Percentiles rank a stretch among this genome's conserved stretches.
These are phyloP conservation scores for Dictyostelium capitatum DNA, from an alignment of 78 protist species.

Conservation along the genomic window DNA sequence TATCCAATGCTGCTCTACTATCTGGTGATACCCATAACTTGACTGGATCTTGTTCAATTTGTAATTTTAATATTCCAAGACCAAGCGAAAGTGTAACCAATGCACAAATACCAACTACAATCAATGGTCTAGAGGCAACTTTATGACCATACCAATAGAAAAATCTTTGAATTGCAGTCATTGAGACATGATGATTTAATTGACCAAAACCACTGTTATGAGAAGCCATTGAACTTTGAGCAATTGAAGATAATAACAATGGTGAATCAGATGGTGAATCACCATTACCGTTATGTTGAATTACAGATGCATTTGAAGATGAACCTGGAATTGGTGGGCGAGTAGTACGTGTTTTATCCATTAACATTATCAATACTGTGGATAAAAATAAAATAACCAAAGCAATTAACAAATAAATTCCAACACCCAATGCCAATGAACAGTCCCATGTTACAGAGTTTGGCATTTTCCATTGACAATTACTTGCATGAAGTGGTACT, in stretches of 20 bases:
- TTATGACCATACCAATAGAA: conserved; percentile 41
- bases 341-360: background rate
- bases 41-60: conserved; percentile 76
- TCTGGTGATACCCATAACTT: conserved; percentile 69
- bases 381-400: background rate
- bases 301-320: conserved; percentile 15
- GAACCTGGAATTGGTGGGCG: conserved; percentile 36
- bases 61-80: conserved; percentile 21
- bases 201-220: background rate
- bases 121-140: conserved; percentile 9
- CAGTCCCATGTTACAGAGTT: conserved; percentile 37
- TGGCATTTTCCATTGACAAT: conserved; percentile 65
- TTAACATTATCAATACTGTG: background rate
- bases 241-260: background rate
- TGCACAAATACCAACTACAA: background rate
- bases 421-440: conserved; percentile 26
- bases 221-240: background rate
- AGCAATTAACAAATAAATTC: background rate
- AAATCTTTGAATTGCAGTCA: conserved; percentile 27
- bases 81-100: background rate
- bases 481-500: background rate
- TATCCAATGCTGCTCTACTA: conserved; percentile 69
- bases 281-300: no score
- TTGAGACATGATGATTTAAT: background rate
- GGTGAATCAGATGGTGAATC: background rate